Conservation (phyloP, 2,329 filamentous ascomycete species). For the Fusarium graminum region DNA sequence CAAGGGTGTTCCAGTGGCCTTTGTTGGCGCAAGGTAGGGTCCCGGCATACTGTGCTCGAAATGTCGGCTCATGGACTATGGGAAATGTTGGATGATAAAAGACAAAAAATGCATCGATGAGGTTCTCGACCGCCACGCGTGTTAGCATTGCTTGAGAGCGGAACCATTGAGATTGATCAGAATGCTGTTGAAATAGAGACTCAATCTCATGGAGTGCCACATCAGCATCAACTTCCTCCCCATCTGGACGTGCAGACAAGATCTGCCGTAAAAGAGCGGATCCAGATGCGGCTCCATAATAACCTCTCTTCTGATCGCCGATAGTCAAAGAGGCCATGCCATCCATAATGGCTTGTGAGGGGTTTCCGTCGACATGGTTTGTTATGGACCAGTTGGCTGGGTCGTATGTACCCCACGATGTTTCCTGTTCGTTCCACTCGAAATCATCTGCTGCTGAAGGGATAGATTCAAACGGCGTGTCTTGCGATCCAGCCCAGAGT, state of each 20-base stretch:
- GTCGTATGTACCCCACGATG: conserved; percentile 29
- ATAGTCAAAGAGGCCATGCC: conserved; percentile 36
- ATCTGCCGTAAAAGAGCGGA: conserved; percentile 34
- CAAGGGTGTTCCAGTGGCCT: conserved; percentile 25
- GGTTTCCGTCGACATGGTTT: conserved; percentile 24
- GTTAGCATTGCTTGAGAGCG: conserved; percentile 36
- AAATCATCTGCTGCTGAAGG: conserved; percentile 28
- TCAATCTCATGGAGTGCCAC: conserved; percentile 32
- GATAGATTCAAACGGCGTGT: background rate
- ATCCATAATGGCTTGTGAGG: conserved; percentile 35
- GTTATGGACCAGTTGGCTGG: conserved; percentile 28
- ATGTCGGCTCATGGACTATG: conserved; percentile 36
- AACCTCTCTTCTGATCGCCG: conserved; percentile 33
- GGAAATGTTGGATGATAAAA: conserved; percentile 32
- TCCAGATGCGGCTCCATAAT: conserved; percentile 33
- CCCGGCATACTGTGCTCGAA: conserved; percentile 29
- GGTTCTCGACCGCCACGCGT: conserved; percentile 28
- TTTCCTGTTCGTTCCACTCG: conserved; percentile 38
- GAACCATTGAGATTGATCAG: conserved; percentile 33
- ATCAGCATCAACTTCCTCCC: conserved; percentile 29
- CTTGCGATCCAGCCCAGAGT: conserved; percentile 13
- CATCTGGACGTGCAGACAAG: conserved; percentile 31
- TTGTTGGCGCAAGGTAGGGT: conserved; percentile 26
- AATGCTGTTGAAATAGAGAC: conserved; percentile 33
- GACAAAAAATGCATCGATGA: conserved; percentile 30